phyloP scores from a whole-genome alignment of 2,329 filamentous ascomycete species.

The Dothistroma septosporum region DNA sequence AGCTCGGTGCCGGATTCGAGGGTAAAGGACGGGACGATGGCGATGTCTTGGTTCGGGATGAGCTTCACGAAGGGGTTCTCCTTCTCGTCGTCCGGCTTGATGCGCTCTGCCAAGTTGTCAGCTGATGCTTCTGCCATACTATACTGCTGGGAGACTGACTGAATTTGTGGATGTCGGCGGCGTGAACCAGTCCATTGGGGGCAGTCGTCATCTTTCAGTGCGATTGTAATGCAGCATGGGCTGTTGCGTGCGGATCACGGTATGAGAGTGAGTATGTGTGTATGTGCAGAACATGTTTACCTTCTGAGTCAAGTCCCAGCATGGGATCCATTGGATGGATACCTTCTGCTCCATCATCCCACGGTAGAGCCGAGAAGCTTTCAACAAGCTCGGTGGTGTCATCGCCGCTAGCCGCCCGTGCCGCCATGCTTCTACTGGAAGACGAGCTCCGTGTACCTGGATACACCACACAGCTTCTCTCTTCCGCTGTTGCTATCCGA shows the following conservation, averaged over 20 bases:
- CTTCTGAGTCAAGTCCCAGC: neutral
- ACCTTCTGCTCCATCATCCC: no score
- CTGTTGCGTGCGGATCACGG: neutral
- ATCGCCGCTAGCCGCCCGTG: neutral
- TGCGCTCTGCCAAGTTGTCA: slow-evolving; percentile 25
- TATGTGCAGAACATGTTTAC: neutral
- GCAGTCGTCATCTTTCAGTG: slow-evolving; percentile 24
- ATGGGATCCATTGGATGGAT: no score
- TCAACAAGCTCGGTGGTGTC: neutral
- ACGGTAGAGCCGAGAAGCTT: neutral
- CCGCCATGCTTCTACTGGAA: neutral
- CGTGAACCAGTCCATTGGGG: slow-evolving; percentile 28
- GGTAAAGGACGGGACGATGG: slow-evolving; percentile 80
- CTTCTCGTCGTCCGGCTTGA: slow-evolving; percentile 53
- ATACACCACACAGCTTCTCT: neutral
- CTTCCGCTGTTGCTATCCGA: neutral
- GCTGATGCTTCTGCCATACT: slow-evolving; percentile 1
- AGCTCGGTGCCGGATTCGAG: slow-evolving; percentile 88
- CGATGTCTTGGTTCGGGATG: slow-evolving; percentile 84
- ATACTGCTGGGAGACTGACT: slow-evolving; percentile 10
- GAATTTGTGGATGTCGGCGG: slow-evolving; percentile 23
- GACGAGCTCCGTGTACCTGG: neutral
- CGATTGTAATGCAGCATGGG: slow-evolving; percentile 9
- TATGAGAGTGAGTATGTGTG: neutral
- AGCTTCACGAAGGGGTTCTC: slow-evolving; percentile 87